Base-by-base conservation (phyloP, 768 basidiomycete genomes). In the Lentinula detonsa region DNA sequence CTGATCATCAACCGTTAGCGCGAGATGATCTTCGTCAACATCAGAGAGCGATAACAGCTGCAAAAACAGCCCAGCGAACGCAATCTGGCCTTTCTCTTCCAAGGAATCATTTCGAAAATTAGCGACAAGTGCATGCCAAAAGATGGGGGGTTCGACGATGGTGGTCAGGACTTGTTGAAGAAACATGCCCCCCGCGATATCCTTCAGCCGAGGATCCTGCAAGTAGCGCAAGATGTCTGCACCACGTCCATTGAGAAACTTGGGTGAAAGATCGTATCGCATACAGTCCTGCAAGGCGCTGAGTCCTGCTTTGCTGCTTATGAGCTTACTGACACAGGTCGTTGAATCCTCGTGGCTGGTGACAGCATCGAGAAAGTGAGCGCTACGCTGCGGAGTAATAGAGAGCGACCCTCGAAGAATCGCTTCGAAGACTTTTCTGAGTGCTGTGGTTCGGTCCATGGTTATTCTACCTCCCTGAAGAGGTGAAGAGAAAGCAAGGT, bases 61-160 rank as follows among this genome's bases (percentile, higher is more conserved):
- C 13, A 78, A 70, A 3, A 87, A 74, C n/a, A 85, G 72, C 75
- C 75, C 78, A 0, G 76, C 81, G 61, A 85, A 82, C 8, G 68
- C 67, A 9, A 42, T 56, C 62, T 81, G 75, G 0, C 73, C 77
- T 9, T 68, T 56, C 23, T 74, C 70, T 50, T 71, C 61, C 28
- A 82, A 67, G 5, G 66, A 63, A 13, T 70, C 70, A 15, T 65
- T 68, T 34, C 72, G 65, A 35, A 79, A 80, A 11, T 75, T 75
- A 9, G 66, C 54, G 2, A 66, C 62, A 60, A 79, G 78, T 4
- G 68, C 66, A 50, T 58, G 62, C 83, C 82, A 86, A 64, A 85
- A 85, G 42, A 83, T 73, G 0, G 82, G 77, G 0, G 83, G 84
- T 0, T 84, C 73, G 16, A 80, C 75, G 23, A 85, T 76, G 1